Percentiles rank a stretch among this genome's conserved stretches.
These are phyloP conservation scores for Salix koriyanagi DNA, from an alignment of 345 rosid genomes.

Conservation along the genomic window DNA sequence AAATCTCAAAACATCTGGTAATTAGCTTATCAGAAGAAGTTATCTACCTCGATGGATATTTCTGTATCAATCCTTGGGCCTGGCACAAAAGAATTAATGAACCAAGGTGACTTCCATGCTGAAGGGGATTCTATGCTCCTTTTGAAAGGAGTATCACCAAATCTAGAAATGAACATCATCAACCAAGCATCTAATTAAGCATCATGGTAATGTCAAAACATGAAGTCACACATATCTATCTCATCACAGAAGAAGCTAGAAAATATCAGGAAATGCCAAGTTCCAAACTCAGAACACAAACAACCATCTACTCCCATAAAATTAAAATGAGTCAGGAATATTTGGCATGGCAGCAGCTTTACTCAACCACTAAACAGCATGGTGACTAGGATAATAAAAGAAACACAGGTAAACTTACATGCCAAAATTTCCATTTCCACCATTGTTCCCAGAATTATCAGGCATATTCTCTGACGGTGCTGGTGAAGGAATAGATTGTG, in stretches of 20 bases:
- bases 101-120: constrained; percentile 98
- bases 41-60: constrained; percentile 74
- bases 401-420: constrained; percentile 44
- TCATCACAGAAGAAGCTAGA: neutral
- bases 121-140: constrained; percentile 92
- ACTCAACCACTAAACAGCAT: neutral
- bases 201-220: neutral
- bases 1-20: neutral
- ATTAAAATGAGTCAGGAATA: neutral
- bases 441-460: constrained; percentile 36
- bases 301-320: neutral
- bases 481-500: constrained; percentile 29
- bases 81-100: constrained; percentile 66
- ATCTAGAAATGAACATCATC: constrained; percentile 41
- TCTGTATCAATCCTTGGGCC: constrained; percentile 85
- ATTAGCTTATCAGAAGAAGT: neutral
- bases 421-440: constrained; percentile 48
- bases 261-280: neutral
- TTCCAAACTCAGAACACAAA: neutral
- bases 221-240: neutral
- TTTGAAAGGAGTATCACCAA: constrained; percentile 80
- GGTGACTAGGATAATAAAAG: neutral
- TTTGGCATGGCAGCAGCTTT: neutral
- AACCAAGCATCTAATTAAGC: constrained; percentile 9
- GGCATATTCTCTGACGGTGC: constrained; percentile 34